A percentile compares a stretch with the other conserved stretches of the same genome.
Conservation (phyloP, 345 rosid species). For the Streptanthus diversifolius region DNA sequence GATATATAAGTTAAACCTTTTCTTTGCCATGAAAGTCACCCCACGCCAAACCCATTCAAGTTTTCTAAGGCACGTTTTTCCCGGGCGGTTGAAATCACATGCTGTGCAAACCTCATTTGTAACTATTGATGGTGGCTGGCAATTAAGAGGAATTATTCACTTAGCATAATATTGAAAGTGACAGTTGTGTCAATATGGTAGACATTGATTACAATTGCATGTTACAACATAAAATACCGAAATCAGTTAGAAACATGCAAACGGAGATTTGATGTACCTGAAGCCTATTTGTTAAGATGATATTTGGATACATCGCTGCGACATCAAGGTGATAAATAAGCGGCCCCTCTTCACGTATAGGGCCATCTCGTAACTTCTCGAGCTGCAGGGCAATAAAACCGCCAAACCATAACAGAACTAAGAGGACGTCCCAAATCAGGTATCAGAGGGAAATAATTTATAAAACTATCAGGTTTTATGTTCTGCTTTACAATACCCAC, state of each 20-base stretch:
- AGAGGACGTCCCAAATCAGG: background rate
- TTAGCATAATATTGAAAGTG: slow-evolving; percentile 4
- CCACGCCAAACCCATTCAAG: slow-evolving; percentile 99
- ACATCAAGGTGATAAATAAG: slow-evolving; percentile 97
- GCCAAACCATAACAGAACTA: slow-evolving; percentile 17
- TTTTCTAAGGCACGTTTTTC: slow-evolving; percentile 81
- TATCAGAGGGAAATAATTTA: background rate
- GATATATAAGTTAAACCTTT: slow-evolving; percentile 48
- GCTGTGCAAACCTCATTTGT: slow-evolving; percentile 91
- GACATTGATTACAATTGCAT: background rate
- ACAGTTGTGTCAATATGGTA: background rate
- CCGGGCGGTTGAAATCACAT: slow-evolving; percentile 96
- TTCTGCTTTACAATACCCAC: background rate
- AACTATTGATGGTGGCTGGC: slow-evolving; percentile 91
- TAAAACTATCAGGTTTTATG: slow-evolving; percentile 7
- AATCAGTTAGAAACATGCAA: slow-evolving; percentile 5
- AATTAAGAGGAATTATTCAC: slow-evolving; percentile 16
- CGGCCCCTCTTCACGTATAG: slow-evolving; percentile 87
- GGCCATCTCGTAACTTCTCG: slow-evolving; percentile 63
- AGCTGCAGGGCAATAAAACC: slow-evolving; percentile 53
- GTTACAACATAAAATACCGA: background rate
- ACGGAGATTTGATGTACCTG: slow-evolving; percentile 53
- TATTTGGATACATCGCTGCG: slow-evolving; percentile 99
- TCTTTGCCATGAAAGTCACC: slow-evolving; percentile 79
- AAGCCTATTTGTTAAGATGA: slow-evolving; percentile 94